Conservation (phyloP, 2,329 filamentous ascomycete genomes). For the Ceratocystis ficicola region DNA sequence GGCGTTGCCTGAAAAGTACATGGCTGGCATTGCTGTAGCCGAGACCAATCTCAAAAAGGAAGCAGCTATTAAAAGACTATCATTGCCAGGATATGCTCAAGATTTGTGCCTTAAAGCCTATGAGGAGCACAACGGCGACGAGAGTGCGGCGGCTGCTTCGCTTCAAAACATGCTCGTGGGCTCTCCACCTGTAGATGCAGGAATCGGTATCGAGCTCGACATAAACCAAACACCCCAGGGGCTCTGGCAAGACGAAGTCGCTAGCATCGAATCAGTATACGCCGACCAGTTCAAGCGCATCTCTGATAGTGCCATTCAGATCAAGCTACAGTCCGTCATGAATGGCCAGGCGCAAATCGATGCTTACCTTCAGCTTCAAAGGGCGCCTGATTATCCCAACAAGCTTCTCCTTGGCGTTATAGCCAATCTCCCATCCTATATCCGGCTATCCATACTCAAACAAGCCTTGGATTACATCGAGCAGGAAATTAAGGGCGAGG, state of each 20-base stretch:
- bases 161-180: conserved; percentile 47
- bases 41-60: conserved; percentile 71
- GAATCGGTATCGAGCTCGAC: conserved; percentile 28
- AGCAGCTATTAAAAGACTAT: conserved; percentile 67
- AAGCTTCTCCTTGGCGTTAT: conserved; percentile 57
- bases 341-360: conserved; percentile 43
- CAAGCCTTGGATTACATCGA: conserved; percentile 60
- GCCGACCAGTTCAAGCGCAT: conserved; percentile 56
- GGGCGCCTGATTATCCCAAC: conserved; percentile 60
- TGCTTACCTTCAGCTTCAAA: conserved; percentile 53
- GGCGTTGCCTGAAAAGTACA: conserved; percentile 84
- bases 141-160: conserved; percentile 63
- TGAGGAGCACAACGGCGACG: conserved; percentile 57
- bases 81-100: conserved; percentile 69
- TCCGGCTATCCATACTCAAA: conserved; percentile 76
- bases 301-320: conserved; percentile 53
- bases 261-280: conserved; percentile 74
- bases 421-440: conserved; percentile 72
- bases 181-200: conserved; percentile 21
- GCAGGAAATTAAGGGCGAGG: conserved; percentile 62
- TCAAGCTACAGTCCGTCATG: conserved; percentile 49
- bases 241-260: conserved; percentile 75
- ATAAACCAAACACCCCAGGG: conserved; percentile 44
- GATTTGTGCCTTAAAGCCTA: conserved; percentile 73
- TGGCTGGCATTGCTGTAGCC: conserved; percentile 76